Base-by-base conservation (phyloP, 768 basidiomycete genomes). In the Phaffia australis region DNA sequence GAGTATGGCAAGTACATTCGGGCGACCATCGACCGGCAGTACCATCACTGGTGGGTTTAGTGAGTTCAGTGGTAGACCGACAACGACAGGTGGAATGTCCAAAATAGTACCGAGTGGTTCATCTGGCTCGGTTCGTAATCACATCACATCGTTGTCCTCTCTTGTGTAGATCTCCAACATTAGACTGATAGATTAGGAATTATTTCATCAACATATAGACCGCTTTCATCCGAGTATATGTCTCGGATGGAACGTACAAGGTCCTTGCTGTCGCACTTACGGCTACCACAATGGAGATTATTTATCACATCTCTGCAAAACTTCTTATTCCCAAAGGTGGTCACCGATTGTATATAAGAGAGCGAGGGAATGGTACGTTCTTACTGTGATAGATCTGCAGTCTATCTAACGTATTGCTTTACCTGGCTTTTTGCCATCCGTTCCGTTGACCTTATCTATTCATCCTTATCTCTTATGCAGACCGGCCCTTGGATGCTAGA, bases 401-500 rank as follows among this genome's bases (percentile, higher is more conserved):
- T 11, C 54, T 9, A 25, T 3, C 27, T 16, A 25, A n/a, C 23
- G 14, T 25, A 9, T 57, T 57, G 4, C 27, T 16, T 27, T 60
- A 1, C 29, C 25, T 25, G 3, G 15, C 5, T 21, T 19, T 47
- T 16, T 25, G 51, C 23, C 23, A n/a, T 25, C 56, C 19, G 16
- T 4, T 2, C 18, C n/a, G 23, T 35, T 59, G 57, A 61, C 49
- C 25, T 11, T 0, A 1, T 55, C 32, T 21, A 32, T 50, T 60
- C 69, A 14, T 63, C 50, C 56, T 16, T 14, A 30, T 21, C n/a
- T 21, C 55, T 52, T 66, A 27, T 23, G 16, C 73, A 94, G 93
- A 98, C 73, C 86, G 94, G 16, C 80, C 91, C 49, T 79, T 99
- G 64, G 84, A 84, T 9, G 82, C 83, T 23, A 84, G 84, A 1